These are phyloP conservation scores for Fusarium ambrosium DNA, from an alignment of 2,329 filamentous ascomycete species.

Conservation along the genomic window DNA sequence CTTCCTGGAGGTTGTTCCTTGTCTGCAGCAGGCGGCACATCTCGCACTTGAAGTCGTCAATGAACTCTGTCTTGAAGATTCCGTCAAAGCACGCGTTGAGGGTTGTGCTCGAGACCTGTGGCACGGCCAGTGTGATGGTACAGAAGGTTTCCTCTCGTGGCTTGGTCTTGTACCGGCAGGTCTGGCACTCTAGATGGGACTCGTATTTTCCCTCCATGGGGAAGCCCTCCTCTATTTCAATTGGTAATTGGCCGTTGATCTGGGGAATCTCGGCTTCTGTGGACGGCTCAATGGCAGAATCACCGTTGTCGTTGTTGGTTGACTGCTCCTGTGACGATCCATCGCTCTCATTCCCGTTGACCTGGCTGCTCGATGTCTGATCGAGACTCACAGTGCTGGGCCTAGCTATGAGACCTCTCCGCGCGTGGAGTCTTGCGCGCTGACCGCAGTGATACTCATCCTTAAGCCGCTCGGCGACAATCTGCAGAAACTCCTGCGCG, in stretches of 20 bases:
- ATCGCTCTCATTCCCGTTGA: constrained; percentile 32
- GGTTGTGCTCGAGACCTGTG: constrained; percentile 83
- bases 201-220: constrained; percentile 93
- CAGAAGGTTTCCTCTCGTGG: constrained; percentile 88
- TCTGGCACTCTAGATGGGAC: constrained; percentile 94
- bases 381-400: constrained; percentile 20
- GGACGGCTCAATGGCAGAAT: constrained; percentile 43
- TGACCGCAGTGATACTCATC: constrained; percentile 93
- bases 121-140: constrained; percentile 91
- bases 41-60: constrained; percentile 97
- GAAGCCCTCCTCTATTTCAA: constrained; percentile 78
- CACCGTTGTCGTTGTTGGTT: constrained; percentile 19
- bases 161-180: constrained; percentile 90
- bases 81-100: constrained; percentile 92
- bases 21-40: constrained; percentile 90
- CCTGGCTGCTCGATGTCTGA: constrained; percentile 39
- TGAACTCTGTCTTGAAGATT: constrained; percentile 93
- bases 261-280: constrained; percentile 39
- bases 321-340: constrained; percentile 21
- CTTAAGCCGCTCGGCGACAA: constrained; percentile 90
- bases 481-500: constrained; percentile 96
- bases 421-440: constrained; percentile 75
- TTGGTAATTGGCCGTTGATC: constrained; percentile 43
- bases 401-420: constrained; percentile 43
- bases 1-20: constrained; percentile 71